Evolutionary conservation across 768 basidiomycete species (phyloP).

Genomic region (Coprinellus micaceus): DNA sequence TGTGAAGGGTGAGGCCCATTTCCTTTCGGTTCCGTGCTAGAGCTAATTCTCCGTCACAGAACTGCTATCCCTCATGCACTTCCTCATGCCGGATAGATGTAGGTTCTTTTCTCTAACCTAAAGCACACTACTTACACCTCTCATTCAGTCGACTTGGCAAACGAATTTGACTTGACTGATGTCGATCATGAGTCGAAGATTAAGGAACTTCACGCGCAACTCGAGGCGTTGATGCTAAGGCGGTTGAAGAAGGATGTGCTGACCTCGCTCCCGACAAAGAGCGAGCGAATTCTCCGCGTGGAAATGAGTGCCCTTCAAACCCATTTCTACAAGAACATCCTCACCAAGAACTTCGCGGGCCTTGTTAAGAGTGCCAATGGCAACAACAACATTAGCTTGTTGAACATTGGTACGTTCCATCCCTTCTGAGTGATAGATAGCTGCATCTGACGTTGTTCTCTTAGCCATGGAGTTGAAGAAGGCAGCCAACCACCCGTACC

Average conservation of each 20-base stretch:
- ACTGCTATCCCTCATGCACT: constrained; percentile 95
- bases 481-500: constrained; percentile 95
- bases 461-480: constrained; percentile 98
- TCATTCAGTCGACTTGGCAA: constrained; percentile 75
- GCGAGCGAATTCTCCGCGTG: constrained; percentile 93
- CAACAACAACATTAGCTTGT: constrained; percentile 86
- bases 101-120: constrained; percentile 23
- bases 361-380: constrained; percentile 87
- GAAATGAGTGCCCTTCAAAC: constrained; percentile 97
- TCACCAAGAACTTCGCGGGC: constrained; percentile 95
- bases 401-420: constrained; percentile 76
- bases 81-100: constrained; percentile 99
- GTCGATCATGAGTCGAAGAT: constrained; percentile 93
- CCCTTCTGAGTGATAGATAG: not conserved
- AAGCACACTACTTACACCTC: constrained; percentile 7
- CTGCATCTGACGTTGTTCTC: not conserved
- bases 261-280: constrained; percentile 94
- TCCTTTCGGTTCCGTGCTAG: constrained; percentile 8
- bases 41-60: constrained; percentile 45
- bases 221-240: constrained; percentile 91
- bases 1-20: constrained; percentile 75
- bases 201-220: constrained; percentile 89
- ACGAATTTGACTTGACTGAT: constrained; percentile 94
- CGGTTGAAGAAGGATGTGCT: constrained; percentile 95
- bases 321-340: constrained; percentile 97